Evolutionary conservation across 1,139 yeast species (phyloP).

Genomic region (Kodamaea alishanica): DNA sequence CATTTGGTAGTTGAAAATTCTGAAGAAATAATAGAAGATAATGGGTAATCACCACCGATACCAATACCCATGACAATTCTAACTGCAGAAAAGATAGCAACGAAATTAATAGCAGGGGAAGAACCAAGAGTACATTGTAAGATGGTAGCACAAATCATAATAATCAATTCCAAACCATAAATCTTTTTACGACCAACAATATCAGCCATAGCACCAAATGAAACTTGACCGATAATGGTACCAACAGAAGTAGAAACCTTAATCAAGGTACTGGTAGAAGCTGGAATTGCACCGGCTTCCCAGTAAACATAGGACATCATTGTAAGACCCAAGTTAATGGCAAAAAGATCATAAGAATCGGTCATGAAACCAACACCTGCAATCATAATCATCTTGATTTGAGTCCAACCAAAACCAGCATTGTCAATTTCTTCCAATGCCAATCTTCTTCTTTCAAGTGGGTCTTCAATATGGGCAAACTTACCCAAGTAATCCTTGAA

Average conservation of each 20-base stretch:
- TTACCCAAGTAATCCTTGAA: slow-evolving; percentile 83
- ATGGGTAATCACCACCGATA: slow-evolving; percentile 99
- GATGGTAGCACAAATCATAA: slow-evolving; percentile 77
- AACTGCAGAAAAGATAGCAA: slow-evolving; percentile 68
- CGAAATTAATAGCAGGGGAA: slow-evolving; percentile 67
- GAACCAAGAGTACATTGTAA: slow-evolving; percentile 70
- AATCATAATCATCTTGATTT: slow-evolving; percentile 77
- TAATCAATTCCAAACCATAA: slow-evolving; percentile 80
- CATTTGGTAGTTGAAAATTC: slow-evolving; percentile 88
- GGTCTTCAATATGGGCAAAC: slow-evolving; percentile 81
- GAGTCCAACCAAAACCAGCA: slow-evolving; percentile 85
- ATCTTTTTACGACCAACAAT: slow-evolving; percentile 81
- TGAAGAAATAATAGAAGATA: slow-evolving; percentile 87
- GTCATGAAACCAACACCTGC: slow-evolving; percentile 96
- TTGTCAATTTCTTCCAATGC: slow-evolving; percentile 87
- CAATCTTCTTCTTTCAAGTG: slow-evolving; percentile 83
- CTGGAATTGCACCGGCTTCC: slow-evolving; percentile 58
- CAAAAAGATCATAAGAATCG: slow-evolving; percentile 88
- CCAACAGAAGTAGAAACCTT: slow-evolving; percentile 92
- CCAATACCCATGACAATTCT: slow-evolving; percentile 92
- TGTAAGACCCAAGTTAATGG: slow-evolving; percentile 75
- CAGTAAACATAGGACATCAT: slow-evolving; percentile 76
- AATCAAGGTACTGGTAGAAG: slow-evolving; percentile 66
- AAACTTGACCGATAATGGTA: slow-evolving; percentile 87
- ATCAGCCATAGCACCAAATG: slow-evolving; percentile 86